Evolutionary conservation across 352 stramenopile genomes (phyloP).

Genomic region (Globisporangium uncinulatum): DNA sequence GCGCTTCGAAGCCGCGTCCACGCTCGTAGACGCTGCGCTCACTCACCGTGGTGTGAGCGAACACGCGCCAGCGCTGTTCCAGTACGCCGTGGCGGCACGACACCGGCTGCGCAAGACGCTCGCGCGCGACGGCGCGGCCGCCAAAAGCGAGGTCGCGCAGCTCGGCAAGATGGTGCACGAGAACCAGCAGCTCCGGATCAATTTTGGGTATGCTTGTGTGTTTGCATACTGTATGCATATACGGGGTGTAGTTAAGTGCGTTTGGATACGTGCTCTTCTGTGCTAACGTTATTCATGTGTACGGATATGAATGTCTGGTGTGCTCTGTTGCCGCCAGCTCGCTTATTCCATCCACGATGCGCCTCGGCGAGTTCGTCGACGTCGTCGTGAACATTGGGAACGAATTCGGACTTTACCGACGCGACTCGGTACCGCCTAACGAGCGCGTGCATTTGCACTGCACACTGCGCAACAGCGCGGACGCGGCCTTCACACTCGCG

Average conservation of each 20-base stretch:
- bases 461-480: conserved; percentile 31
- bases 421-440: conserved; percentile 33
- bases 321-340: conserved; percentile 20
- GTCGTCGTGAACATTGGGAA: conserved; percentile 75
- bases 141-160: conserved; percentile 39
- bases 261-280: too few relatives aligned
- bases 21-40: conserved; percentile 39
- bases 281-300: too few relatives aligned
- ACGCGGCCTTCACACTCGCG: conserved; percentile 24
- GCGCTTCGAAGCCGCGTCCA: conserved; percentile 57
- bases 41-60: conserved; percentile 11
- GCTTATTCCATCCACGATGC: conserved; percentile 48
- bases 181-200: conserved; percentile 74
- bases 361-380: conserved; percentile 46
- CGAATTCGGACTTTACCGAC: conserved; percentile 76
- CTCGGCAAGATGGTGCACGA: conserved; percentile 74
- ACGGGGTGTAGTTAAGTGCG: too few relatives aligned
- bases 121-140: conserved; percentile 41
- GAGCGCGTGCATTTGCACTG: conserved; percentile 48
- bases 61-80: conserved; percentile 27
- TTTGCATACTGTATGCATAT: not conserved
- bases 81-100: conserved; percentile 46
- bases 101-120: conserved; percentile 53
- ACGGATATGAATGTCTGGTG: too few relatives aligned
- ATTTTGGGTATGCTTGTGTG: conserved; percentile 50